A percentile compares a stretch with the other conserved stretches of the same genome.
phyloP scores from a whole-genome alignment of 345 rosid species.

The Eucalyptus cloeziana region DNA sequence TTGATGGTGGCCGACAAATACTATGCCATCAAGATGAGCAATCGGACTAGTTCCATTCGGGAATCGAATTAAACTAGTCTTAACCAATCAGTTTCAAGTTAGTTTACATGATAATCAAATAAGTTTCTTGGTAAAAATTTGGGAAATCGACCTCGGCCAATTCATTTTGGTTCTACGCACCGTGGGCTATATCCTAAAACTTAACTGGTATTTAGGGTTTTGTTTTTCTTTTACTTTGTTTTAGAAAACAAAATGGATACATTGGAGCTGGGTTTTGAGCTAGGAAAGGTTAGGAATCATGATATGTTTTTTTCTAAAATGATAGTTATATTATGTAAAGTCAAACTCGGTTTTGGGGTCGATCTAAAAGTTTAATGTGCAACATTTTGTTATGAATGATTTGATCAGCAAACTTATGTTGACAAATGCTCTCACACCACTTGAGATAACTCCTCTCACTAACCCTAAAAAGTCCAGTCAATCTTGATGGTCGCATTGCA shows the following conservation, averaged over 20 bases:
- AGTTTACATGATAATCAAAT: neutral
- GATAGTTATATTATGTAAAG: no score
- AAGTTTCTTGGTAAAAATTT: neutral
- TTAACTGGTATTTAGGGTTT: neutral
- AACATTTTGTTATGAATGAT: neutral
- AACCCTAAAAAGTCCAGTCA: no score
- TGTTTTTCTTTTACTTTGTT: no score
- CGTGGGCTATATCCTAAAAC: neutral
- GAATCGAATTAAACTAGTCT: neutral
- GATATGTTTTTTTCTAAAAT: no score
- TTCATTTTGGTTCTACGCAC: neutral
- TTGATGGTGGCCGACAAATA: neutral
- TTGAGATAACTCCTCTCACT: no score
- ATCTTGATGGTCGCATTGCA: no score
- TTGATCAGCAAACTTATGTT: no score
- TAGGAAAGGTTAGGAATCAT: no score
- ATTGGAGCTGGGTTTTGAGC: neutral
- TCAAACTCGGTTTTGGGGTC: neutral
- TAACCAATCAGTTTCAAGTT: rapidly evolving
- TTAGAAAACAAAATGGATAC: no score
- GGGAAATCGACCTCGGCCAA: neutral
- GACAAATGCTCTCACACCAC: no score
- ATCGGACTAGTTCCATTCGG: neutral
- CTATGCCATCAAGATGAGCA: neutral
- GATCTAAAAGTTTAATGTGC: neutral